These are phyloP conservation scores for Cutaneotrichosporon spelunceum DNA, from an alignment of 1,284 basidiomycete species.

Conservation along the genomic window DNA sequence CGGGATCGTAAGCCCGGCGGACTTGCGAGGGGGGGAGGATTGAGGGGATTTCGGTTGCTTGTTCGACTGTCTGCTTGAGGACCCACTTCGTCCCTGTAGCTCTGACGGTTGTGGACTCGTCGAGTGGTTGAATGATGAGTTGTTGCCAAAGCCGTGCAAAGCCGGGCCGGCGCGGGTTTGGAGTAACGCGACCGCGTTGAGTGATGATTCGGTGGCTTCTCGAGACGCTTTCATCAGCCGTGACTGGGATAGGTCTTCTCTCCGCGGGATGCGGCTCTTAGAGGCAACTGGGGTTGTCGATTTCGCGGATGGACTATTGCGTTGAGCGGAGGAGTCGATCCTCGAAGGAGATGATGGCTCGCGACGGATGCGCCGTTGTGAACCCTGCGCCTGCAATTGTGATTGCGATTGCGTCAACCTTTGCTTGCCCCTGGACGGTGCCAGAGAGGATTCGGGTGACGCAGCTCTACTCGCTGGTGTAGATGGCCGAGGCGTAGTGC, in stretches of 20 bases:
- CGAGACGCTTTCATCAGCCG: background rate
- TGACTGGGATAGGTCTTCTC: background rate
- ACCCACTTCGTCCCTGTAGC: background rate
- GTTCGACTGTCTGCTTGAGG: background rate
- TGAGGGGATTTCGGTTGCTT: background rate
- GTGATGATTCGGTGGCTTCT: background rate
- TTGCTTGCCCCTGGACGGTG: background rate
- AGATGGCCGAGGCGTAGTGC: constrained; percentile 5
- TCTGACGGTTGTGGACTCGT: background rate
- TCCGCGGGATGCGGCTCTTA: background rate
- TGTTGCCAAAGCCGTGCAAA: background rate
- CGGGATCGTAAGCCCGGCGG: constrained; percentile 32
- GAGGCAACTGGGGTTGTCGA: background rate
- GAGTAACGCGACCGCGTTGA: background rate
- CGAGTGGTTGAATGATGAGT: background rate
- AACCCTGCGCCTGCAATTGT: background rate
- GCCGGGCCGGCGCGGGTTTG: background rate
- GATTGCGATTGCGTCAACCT: background rate
- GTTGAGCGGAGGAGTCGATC: background rate
- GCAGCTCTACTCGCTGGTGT: background rate
- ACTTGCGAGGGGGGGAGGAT: constrained; percentile 19
- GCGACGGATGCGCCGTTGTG: background rate
- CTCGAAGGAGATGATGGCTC: background rate
- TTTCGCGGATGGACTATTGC: background rate
- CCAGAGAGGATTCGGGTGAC: background rate